Evolutionary conservation across 2,329 filamentous ascomycete species (phyloP), one percentile per base, ranked within the genome.

Genomic region (Talaromyces pinophilus): DNA sequence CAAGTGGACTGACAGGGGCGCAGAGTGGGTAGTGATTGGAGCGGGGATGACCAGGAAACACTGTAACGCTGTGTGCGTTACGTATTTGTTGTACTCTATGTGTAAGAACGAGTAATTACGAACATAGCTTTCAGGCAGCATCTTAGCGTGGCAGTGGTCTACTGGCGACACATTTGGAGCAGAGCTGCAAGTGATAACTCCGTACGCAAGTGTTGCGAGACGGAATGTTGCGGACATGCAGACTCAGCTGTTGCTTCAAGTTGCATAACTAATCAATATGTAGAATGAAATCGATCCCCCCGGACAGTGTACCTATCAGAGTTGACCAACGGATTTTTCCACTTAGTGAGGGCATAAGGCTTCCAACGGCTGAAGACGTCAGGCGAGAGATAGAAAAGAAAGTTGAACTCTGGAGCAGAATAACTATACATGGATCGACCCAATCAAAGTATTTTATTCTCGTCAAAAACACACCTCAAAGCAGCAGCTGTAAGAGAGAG

Each of bases 141-240:
- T 38, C 22, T 38, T 57, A 38, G 54, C 54, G 54, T 57, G 54
- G 54, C 54, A 57, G 33, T 33, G 54, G 33, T 57, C n/a, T 57
- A 57, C 54, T 57, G 54, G 54, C n/a, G 33, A 57, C 54, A 38
- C 33, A 57, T 57, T 55, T 17, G 13, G 25, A 52, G 25, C n/a
- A 35, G 52, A 55, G 52, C 52, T 55, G 52, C 52, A 55, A 55
- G 30, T 55, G 52, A 55, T 35, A 35, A 35, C 15, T 55, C 17
- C 52, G 30, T 13, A 55, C 10, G 33, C 30, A 30, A 33, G n/a
- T 46, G 42, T 38, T 42, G 40, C 15, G 44, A 38, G 28, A 48
- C 59, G 59, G 44, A 62, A 62, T 35, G 59, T 38, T 22, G n/a
- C 57, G 59, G 59, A 8, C 59, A 22, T 46, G 33, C 54, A 57